Evolutionary conservation across 805 yeast species (phyloP).

Genomic region (Sugiyamaella valdiviana): DNA sequence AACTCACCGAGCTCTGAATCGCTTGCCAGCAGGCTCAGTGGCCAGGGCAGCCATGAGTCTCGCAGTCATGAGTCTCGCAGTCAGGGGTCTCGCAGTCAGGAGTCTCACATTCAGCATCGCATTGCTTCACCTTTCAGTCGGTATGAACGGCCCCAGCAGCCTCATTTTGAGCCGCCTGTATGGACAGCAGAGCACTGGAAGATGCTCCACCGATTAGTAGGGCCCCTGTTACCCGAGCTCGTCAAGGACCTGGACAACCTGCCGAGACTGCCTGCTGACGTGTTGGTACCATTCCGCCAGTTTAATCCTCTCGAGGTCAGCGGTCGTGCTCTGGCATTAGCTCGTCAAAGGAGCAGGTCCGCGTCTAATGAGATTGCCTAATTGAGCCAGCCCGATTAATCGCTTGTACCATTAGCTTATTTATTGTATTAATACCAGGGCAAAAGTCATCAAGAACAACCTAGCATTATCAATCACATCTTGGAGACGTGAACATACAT

Average conservation of each 20-base stretch:
- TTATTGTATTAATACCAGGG: too few relatives aligned
- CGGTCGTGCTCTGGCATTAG: slow-evolving; percentile 15
- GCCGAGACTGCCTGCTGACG: slow-evolving; percentile 9
- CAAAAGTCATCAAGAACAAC: too few relatives aligned
- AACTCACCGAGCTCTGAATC: neutral
- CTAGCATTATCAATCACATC: too few relatives aligned
- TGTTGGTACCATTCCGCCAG: slow-evolving; percentile 5
- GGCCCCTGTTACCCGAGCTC: slow-evolving; percentile 4
- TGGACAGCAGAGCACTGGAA: slow-evolving; percentile 15
- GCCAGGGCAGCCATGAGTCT: neutral
- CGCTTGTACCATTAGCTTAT: neutral
- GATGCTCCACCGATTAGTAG: slow-evolving; percentile 1
- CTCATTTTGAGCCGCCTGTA: neutral
- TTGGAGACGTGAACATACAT: too few relatives aligned
- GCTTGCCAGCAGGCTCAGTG: neutral
- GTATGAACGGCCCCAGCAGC: neutral
- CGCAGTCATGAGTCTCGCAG: neutral
- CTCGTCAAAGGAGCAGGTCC: slow-evolving; percentile 1
- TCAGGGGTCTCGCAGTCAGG: neutral
- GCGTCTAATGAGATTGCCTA: neutral
- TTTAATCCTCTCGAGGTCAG: slow-evolving; percentile 9
- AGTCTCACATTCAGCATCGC: neutral
- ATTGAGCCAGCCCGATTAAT: neutral
- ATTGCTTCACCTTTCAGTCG: too few relatives aligned
- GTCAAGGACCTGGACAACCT: slow-evolving; percentile 5